Base-by-base conservation (phyloP, 2,329 filamentous ascomycete species). In the Alternaria metachromatica region DNA sequence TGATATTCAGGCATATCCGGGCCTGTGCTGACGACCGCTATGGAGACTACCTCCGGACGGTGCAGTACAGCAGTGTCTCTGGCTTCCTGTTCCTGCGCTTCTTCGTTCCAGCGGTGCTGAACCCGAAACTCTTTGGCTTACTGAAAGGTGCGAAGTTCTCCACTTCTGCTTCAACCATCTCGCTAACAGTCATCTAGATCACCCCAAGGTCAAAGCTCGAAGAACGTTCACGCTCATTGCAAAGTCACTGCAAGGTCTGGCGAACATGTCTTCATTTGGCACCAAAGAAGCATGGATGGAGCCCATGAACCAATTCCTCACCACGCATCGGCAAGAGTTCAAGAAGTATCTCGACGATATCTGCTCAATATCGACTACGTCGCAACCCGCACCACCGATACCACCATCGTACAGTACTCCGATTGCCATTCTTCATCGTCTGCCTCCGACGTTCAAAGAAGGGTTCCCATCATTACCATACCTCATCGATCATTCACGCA, bases 211-310 rank as follows among this genome's bases (percentile, higher is more conserved):
- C 25, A 90, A 90, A 57, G 93, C 94, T 11, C 93, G 97, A 76
- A 89, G 95, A 45, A 97, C 94, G 0, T 86, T 97, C 57, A 97
- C 95, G 0, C 86, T 98, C 54, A 94, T 98, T 63, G 93, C 95
- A 23, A 98, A 98, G 80, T 93, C 92, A 1, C 84, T 98, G 9
- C 94, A 97, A 80, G 94, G 93, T 15, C 85, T 98, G 62, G 93
- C 94, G 18, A 97, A 97, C 77, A 86, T 97, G 81, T 92, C 93
- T 2, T 93, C 89, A 0, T 97, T 97, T 76, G 95, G 95, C 44
- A 94, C 92, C 76, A 97, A 97, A 77, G 95, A 98, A 80, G 89
- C 91, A n/a, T 98, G 94, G 93, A 97, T 98, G 94, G 94, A 97
- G 81, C 94, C 94, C 0, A 98, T 98, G 95, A 98, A 97, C 76